These are phyloP conservation scores for Chamaecrista fasciculata DNA, from an alignment of 306 rosid genomes.

Conservation along the genomic window DNA sequence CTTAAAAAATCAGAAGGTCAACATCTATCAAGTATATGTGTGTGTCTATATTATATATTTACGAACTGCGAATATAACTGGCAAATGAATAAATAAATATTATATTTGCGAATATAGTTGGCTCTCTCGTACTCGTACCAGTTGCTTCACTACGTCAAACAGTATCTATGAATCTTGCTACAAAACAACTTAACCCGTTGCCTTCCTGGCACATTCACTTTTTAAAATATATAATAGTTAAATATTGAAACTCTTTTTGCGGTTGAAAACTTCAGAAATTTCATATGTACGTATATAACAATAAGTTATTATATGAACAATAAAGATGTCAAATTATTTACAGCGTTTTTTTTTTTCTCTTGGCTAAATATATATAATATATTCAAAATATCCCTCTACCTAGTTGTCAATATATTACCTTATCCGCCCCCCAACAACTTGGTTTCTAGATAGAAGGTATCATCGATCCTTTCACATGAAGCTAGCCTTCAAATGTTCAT, in stretches of 20 bases:
- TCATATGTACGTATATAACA: no score
- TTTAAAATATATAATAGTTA: not conserved
- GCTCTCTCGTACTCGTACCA: not conserved
- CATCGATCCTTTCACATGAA: not conserved
- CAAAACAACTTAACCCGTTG: not conserved
- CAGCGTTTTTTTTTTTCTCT: no score
- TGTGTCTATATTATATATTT: no score
- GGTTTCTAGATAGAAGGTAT: not conserved
- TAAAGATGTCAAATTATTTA: no score
- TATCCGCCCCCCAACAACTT: not conserved
- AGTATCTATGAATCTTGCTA: not conserved
- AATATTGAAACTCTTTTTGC: no score
- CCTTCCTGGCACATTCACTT: not conserved
- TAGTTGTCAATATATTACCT: not conserved
- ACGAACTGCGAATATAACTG: no score
- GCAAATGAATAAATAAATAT: no score
- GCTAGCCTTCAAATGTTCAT: not conserved
- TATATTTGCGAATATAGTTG: slow-evolving; percentile 10
- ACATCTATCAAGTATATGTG: no score
- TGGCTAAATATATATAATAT: no score
- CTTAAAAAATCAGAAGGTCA: no score
- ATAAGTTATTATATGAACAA: no score
- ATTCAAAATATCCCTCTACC: not conserved
- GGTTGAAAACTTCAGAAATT: no score
- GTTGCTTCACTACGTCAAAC: not conserved